phyloP scores from a whole-genome alignment of 495 filamentous ascomycete genomes.

The Neurospora intermedia region DNA sequence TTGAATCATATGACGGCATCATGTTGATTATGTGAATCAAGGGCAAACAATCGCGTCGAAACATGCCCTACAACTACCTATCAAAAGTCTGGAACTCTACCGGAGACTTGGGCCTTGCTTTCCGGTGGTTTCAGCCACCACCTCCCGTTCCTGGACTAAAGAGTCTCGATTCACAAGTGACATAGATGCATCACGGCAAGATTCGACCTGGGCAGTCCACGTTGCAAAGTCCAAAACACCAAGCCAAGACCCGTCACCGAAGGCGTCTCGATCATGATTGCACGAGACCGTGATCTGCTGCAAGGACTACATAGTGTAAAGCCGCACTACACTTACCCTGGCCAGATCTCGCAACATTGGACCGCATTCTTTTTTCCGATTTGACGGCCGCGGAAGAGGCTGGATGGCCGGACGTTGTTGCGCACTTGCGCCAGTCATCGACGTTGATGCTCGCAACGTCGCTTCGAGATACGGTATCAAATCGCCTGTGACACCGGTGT shows the following conservation, averaged over 20 bases:
- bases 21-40: not conserved
- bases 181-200: not conserved
- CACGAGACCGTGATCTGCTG: not conserved
- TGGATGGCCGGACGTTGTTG: not conserved
- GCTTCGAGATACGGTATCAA: not conserved
- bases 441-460: not conserved
- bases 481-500: not conserved
- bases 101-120: not conserved
- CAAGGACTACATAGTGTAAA: not conserved
- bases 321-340: not conserved
- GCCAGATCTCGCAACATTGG: not conserved
- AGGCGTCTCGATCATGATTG: not conserved
- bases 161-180: not conserved
- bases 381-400: not conserved
- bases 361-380: not conserved
- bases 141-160: not conserved
- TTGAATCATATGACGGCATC: not conserved
- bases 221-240: not conserved
- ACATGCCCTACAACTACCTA: not conserved
- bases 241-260: not conserved
- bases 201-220: not conserved
- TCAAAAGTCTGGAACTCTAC: not conserved
- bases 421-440: not conserved
- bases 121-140: not conserved
- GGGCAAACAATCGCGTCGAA: not conserved